These are phyloP conservation scores for Huntiella savannae DNA, from an alignment of 2,329 filamentous ascomycete genomes.

Conservation along the genomic window DNA sequence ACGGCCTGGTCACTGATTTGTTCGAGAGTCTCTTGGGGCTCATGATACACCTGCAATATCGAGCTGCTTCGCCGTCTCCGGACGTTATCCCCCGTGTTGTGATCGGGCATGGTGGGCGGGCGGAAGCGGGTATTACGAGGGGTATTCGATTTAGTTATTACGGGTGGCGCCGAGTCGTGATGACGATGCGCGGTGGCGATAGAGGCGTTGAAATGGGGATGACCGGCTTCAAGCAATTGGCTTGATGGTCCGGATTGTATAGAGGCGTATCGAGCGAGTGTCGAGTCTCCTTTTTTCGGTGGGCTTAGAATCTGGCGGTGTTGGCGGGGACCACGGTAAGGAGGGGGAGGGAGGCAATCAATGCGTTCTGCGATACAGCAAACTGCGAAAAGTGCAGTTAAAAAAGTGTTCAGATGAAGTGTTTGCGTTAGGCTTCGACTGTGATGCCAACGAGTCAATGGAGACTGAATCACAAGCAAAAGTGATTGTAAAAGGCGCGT, in stretches of 20 bases:
- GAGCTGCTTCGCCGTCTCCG: conserved; percentile 91
- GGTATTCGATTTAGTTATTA: conserved; percentile 2
- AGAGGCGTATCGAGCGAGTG: too few relatives aligned
- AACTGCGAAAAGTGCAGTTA: too few relatives aligned
- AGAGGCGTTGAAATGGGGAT: conserved; percentile 70
- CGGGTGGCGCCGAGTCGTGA: conserved; percentile 31
- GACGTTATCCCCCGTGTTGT: conserved; percentile 35
- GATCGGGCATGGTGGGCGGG: conserved; percentile 35
- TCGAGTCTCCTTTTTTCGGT: too few relatives aligned
- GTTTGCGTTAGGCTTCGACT: too few relatives aligned
- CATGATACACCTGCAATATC: conserved; percentile 79
- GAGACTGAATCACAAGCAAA: too few relatives aligned
- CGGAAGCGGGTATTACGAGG: conserved; percentile 21
- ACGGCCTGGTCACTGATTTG: conserved; percentile 93
- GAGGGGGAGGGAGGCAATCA: background rate
- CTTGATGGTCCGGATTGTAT: too few relatives aligned
- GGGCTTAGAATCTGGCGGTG: conserved; percentile 50
- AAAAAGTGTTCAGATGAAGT: too few relatives aligned
- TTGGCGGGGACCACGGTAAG: conserved; percentile 22
- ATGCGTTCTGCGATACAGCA: background rate
- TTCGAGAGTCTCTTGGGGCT: conserved; percentile 89
- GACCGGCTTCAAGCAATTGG: conserved; percentile 35
- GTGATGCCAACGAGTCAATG: too few relatives aligned
- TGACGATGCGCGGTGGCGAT: conserved; percentile 79
- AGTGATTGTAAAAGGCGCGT: too few relatives aligned